These are phyloP conservation scores for Carex myosuroides DNA, from an alignment of 176 grass and related monocot genomes.

Conservation along the genomic window DNA sequence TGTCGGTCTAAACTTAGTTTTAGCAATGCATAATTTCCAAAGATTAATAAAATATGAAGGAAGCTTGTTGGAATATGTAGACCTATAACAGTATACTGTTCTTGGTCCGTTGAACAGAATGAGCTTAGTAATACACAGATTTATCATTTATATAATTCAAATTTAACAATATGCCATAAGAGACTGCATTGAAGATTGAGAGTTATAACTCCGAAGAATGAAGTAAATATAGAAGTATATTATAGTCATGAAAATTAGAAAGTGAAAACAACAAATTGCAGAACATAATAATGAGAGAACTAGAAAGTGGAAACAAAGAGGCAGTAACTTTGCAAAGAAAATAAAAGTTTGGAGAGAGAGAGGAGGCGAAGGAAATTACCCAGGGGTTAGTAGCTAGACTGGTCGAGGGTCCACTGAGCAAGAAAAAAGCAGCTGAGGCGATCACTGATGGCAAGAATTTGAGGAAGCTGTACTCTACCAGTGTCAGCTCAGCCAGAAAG, in stretches of 20 bases:
- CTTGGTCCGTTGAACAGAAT: too few species aligned
- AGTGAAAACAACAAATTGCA: neutral
- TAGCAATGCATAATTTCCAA: too few species aligned
- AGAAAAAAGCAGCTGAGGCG: slow-evolving; percentile 78
- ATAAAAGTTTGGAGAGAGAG: neutral
- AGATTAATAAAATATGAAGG: too few species aligned
- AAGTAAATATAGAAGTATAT: too few species aligned
- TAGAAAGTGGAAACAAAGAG: neutral
- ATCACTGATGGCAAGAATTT: slow-evolving; percentile 77
- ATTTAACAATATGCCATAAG: neutral
- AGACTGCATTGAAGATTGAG: neutral
- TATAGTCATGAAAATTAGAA: too few species aligned
- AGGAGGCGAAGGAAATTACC: slow-evolving; percentile 34
- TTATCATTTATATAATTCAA: too few species aligned
- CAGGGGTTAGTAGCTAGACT: slow-evolving; percentile 40
- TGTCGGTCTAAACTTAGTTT: too few species aligned
- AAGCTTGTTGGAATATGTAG: too few species aligned
- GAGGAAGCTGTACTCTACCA: slow-evolving; percentile 56
- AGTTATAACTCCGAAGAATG: neutral
- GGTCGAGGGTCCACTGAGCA: slow-evolving; percentile 37
- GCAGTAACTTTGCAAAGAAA: neutral
- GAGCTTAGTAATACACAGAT: too few species aligned
- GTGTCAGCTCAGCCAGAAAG: slow-evolving; percentile 55
- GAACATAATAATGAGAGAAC: neutral
- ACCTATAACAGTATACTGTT: too few species aligned